Base-by-base conservation (phyloP, 371 early-diverging fungal genomes). In the Haplosporangium sp. region DNA sequence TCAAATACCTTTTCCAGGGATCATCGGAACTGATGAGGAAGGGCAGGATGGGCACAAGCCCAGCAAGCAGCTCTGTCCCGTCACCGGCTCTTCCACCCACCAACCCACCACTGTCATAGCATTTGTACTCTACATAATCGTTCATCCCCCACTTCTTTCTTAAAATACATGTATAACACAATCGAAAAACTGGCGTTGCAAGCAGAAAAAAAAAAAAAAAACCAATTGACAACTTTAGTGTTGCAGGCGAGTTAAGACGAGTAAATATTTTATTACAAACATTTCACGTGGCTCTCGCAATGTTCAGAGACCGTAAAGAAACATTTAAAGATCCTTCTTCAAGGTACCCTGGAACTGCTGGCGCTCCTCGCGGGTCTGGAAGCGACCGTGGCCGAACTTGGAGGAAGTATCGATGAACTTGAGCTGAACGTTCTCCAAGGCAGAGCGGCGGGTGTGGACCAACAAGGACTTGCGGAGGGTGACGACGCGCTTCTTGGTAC, bases 321-420 rank as follows among this genome's bases (percentile, higher is more conserved):
- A 53, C 37, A 69, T 64, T 77, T 77, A 77, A 63, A 77, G 77
- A 67, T 95, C 93, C 92, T 93, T 93, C 93, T 95, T 95, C 91
- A 94, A 92, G 71, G 93, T 91, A 75, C 96, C 99, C 91, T 94
- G 92, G 94, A 97, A 99, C 64, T 92, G 90, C 83, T 89, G 87
- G 95, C 99, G 99, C 91, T 99, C 99, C 83, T 90, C 95, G 74
- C 92, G 86, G 83, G 99, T 99, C 91, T 99, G 99, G 99, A 99
- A 99, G 84, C 99, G 96, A 90, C 99, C 99, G 88, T 97, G 97
- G 82, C 99, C 99, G 87, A 98, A 99, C 95, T 99, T 99, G 91
- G 99, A 99, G 61, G 98, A 94, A 60, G 99, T 99, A 88, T 99
- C 99, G 91, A 99, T 96, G 91, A 99, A 99, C 93, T 95, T 95